Percentiles rank a stretch among this genome's conserved stretches.
These are phyloP conservation scores for Colletotrichum gigasporum DNA, from an alignment of 2,329 filamentous ascomycete species.

Conservation along the genomic window DNA sequence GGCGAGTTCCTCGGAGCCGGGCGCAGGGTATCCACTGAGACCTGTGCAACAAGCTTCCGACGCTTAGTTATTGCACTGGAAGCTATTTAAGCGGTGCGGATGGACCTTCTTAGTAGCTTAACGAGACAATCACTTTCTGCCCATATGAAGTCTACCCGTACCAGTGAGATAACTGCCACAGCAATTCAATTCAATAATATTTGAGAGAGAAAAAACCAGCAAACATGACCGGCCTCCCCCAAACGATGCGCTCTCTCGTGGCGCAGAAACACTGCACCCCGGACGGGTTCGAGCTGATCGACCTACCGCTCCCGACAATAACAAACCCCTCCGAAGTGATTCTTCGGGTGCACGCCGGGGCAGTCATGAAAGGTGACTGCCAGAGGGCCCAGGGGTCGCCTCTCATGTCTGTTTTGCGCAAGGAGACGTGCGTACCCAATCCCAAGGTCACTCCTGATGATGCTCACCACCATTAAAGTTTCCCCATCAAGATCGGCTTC, in stretches of 20 bases:
- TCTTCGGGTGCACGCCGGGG: slow-evolving; percentile 48
- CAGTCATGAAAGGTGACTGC: slow-evolving; percentile 47
- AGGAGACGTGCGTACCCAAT: slow-evolving; percentile 14
- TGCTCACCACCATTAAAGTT: slow-evolving; percentile 31
- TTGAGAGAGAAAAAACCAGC: too few species aligned
- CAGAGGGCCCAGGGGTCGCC: slow-evolving; percentile 36
- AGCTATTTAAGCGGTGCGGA: too few species aligned
- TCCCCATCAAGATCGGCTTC: slow-evolving; percentile 32
- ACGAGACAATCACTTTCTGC: too few species aligned
- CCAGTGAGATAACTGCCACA: too few species aligned
- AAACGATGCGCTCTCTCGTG: slow-evolving; percentile 54
- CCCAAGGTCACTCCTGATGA: too few species aligned
- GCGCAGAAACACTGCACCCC: slow-evolving; percentile 50
- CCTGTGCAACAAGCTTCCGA: too few species aligned
- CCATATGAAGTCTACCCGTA: too few species aligned
- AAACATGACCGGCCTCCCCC: slow-evolving; percentile 42
- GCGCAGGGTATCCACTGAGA: too few species aligned
- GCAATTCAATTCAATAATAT: too few species aligned
- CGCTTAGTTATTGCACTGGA: too few species aligned
- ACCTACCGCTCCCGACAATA: slow-evolving; percentile 56
- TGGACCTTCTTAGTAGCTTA: too few species aligned
- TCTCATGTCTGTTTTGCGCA: slow-evolving; percentile 26
- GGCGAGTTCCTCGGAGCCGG: too few species aligned
- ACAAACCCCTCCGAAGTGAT: slow-evolving; percentile 53
- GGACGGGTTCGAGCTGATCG: slow-evolving; percentile 47